Conservation (phyloP, 1,284 basidiomycete genomes). For the Meira nashicola region DNA sequence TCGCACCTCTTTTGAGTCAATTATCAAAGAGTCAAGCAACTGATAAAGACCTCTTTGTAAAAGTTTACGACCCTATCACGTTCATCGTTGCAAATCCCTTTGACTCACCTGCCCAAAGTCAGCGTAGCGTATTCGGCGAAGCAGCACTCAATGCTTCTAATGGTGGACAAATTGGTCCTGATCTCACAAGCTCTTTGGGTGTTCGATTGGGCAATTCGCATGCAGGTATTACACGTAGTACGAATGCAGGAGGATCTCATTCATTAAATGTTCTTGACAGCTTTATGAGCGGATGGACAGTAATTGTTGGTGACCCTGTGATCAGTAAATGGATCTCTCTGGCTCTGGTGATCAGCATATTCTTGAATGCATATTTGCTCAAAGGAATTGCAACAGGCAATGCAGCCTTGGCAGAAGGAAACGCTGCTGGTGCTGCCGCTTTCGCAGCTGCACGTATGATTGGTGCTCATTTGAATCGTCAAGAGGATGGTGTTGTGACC, state of each 20-base stretch:
- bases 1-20: slow-evolving; percentile 38
- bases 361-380: slow-evolving; percentile 87
- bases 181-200: background rate
- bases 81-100: slow-evolving; percentile 62
- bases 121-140: slow-evolving; percentile 28
- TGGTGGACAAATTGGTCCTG: background rate
- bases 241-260: background rate
- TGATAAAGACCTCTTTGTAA: slow-evolving; percentile 36
- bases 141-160: slow-evolving; percentile 40
- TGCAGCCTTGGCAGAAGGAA: slow-evolving; percentile 46
- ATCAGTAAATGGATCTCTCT: slow-evolving; percentile 94
- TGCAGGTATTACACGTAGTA: background rate
- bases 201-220: background rate
- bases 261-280: slow-evolving; percentile 62
- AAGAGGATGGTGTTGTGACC: background rate
- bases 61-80: slow-evolving; percentile 56
- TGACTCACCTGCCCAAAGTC: slow-evolving; percentile 48
- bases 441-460: slow-evolving; percentile 51
- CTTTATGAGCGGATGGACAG: slow-evolving; percentile 90
- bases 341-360: slow-evolving; percentile 76
- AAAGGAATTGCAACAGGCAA: slow-evolving; percentile 63
- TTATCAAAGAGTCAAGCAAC: slow-evolving; percentile 29
- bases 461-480: slow-evolving; percentile 39
- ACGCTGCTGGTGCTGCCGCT: slow-evolving; percentile 49
- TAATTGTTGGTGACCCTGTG: slow-evolving; percentile 90